Conservation (phyloP, 176 grass and related monocot genomes). For the Aegilops sharonensis region DNA sequence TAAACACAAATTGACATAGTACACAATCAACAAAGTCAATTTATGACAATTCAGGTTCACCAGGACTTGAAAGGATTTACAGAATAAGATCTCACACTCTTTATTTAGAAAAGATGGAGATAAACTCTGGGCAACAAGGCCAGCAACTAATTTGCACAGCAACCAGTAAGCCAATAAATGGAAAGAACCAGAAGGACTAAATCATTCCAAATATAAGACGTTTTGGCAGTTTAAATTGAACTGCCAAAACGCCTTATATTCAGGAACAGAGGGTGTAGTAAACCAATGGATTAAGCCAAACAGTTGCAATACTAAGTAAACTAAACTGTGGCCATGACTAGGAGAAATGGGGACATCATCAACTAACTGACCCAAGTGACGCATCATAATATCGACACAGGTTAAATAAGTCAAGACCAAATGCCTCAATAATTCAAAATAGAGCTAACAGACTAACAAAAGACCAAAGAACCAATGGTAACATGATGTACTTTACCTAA, state of each 20-base stretch:
- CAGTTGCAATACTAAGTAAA: neutral
- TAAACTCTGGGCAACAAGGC: neutral
- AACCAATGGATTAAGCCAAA: neutral
- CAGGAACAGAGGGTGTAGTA: neutral
- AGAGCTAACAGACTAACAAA: neutral
- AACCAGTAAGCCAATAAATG: neutral
- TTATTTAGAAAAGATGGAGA: neutral
- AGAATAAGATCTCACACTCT: too few species aligned
- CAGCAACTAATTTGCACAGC: neutral
- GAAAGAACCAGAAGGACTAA: neutral
- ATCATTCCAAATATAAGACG: neutral
- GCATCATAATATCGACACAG: neutral
- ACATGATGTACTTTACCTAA: conserved; percentile 52
- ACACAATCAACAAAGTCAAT: neutral
- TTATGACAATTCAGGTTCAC: neutral
- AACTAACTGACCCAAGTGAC: neutral
- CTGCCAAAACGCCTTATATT: too few species aligned
- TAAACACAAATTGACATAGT: neutral
- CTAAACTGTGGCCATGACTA: neutral
- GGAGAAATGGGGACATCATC: neutral
- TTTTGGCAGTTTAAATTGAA: too few species aligned
- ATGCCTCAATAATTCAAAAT: neutral
- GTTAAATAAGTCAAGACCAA: neutral
- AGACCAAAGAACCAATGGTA: neutral
- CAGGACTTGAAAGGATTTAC: neutral